These are phyloP conservation scores for Xylaria sp. DNA, from an alignment of 2,329 filamentous ascomycete species.

Conservation along the genomic window DNA sequence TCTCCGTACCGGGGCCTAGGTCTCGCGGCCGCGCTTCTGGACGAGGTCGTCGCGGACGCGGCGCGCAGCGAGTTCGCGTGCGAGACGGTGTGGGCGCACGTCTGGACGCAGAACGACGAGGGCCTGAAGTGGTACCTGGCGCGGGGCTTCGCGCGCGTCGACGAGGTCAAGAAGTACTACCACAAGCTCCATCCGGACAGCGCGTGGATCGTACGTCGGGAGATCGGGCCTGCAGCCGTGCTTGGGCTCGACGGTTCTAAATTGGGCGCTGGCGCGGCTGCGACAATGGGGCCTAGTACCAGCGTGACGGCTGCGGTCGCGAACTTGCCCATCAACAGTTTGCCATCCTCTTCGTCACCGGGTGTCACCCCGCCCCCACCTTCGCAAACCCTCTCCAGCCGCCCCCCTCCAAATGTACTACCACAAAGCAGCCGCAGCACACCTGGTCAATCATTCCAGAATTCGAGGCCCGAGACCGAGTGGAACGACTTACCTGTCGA, in stretches of 20 bases:
- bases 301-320: conserved; percentile 47
- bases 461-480: conserved; percentile 66
- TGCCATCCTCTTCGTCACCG: conserved; percentile 23
- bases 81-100: conserved; percentile 69
- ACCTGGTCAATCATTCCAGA: conserved; percentile 63
- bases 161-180: conserved; percentile 67
- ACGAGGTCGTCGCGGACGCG: conserved; percentile 59
- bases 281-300: conserved; percentile 18
- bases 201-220: conserved; percentile 67
- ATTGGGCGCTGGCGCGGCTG: background rate
- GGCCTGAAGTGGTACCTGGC: conserved; percentile 70
- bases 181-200: conserved; percentile 68
- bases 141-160: conserved; percentile 64
- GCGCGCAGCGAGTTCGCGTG: conserved; percentile 50
- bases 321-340: conserved; percentile 39
- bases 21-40: conserved; percentile 66
- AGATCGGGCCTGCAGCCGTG: conserved; percentile 47
- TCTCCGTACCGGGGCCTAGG: conserved; percentile 71
- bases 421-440: conserved; percentile 41
- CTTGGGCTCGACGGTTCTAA: conserved; percentile 37
- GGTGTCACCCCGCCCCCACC: conserved; percentile 22
- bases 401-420: conserved; percentile 39
- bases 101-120: conserved; percentile 74
- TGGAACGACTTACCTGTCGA: conserved; percentile 74
- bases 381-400: conserved; percentile 27